Evolutionary conservation across 176 grass and related monocot species (phyloP), one percentile per base, ranked within the genome.

Genomic region (Aegilops longissima): DNA sequence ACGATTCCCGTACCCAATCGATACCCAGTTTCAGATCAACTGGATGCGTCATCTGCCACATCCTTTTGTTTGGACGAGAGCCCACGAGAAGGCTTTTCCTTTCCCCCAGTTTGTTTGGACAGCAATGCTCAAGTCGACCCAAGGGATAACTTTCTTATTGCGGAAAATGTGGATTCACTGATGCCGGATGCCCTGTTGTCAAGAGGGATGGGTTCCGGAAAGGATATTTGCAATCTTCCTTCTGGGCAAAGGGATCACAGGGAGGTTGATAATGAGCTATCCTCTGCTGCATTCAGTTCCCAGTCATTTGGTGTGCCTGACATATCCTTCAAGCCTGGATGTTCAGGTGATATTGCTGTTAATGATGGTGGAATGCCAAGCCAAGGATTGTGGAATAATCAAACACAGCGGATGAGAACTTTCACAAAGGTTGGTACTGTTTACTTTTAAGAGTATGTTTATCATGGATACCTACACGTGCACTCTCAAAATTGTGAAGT

Each of bases 1-100:
- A 44, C 54, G 1, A 9, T 35, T 3, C 86, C 88, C 82, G 31
- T 85, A 66, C 90, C 87, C 36, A 94, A 85, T 66, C 90, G 91
- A 49, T 84, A 94, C 69, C 78, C 89, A 7, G 36, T 88, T 84
- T 86, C 90, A 45, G 94, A 99, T 93, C 94, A 95, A 54, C 90
- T 97, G 61, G 97, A 99, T 83, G 97, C 90, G 61, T 99, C 94
- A 70, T 99, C 97, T 89, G 90, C 97, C 12, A 99, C 94, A 20
- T 99, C 94, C 16, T 99, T 97, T 77, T 99, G 97, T 89, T 81
- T 99, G 80, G 97, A 99, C 66, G 94, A 94, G 79, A 95, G 88
- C 17, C 83, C 87, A 71, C 89, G 89, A 77, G 96, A 95, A 80
- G 88, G 91, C 6, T 95, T 95, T 86, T 92, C 90, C 25, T 85